Base-by-base conservation (phyloP, 345 rosid species). In the Sisymbrium altissimum region DNA sequence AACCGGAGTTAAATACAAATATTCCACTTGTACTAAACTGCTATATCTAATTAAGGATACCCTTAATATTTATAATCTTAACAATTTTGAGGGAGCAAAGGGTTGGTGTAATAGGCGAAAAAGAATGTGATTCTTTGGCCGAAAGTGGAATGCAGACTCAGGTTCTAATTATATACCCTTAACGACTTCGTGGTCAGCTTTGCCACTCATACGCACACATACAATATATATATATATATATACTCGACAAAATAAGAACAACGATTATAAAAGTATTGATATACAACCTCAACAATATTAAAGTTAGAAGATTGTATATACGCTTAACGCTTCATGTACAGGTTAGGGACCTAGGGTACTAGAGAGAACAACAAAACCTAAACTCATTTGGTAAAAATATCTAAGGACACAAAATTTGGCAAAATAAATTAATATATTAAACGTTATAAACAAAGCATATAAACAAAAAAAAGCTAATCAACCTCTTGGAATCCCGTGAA, bases 101-200 rank as follows among this genome's bases (percentile, higher is more conserved):
- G 62, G 72, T 74, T 66, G 73, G 73, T 66, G 72, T 25, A 49
- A 72, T 66, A 48, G 43, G 73, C 58, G 68, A 59, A 57, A 32
- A 74, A 59, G 73, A 74, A 67, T 67, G 68, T 67, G 73, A 67
- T 67, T 67, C 78, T 49, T 59, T 67, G 54, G 38, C 53, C 53
- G 68, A 48, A 66, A 74, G 73, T 74, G 78, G 78, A 74, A 74
- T 67, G 53, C 68, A 67, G 44, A 74, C 78, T 74, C 78, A 74
- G 73, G 73, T 74, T 74, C 44, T 48, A 46, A 58, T 74, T 74
- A 66, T 74, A 74, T 66, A 40, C 73, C 33, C 33, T 36, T 63
- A 9, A 62, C 53, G 5, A 71, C 52, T 50, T 64, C 45, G 78
- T 74, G 78, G 66, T 56, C 71, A 44, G 30, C 71, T 54, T 73